Conservation (phyloP, 495 filamentous ascomycete species). For the Neurospora sublineolata region DNA sequence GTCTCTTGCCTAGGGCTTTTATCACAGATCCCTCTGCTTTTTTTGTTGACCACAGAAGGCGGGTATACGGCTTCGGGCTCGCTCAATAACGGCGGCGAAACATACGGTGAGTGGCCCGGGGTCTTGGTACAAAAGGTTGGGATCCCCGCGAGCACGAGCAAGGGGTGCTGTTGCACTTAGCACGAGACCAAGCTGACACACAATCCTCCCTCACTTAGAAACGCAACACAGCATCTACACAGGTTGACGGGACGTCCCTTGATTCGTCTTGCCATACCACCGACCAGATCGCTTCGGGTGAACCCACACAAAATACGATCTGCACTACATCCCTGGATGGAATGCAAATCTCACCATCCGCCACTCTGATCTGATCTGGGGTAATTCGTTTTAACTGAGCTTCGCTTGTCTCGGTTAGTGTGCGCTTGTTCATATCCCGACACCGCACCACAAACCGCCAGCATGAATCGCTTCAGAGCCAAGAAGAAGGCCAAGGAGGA, state of each 20-base stretch:
- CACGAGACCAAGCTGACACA: not conserved
- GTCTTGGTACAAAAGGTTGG: not conserved
- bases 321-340: not conserved
- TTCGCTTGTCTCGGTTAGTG: not conserved
- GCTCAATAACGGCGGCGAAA: not conserved
- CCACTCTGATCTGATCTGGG: not conserved
- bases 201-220: not conserved
- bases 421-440: not conserved
- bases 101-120: not conserved
- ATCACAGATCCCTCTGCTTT: not conserved
- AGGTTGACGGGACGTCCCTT: not conserved
- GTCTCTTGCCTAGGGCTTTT: not conserved
- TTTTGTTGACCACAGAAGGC: not conserved
- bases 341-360: not conserved
- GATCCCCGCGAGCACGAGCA: not conserved
- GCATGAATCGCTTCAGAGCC: constrained; percentile 66
- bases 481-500: constrained; percentile 58
- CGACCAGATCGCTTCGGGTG: not conserved
- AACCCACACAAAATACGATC: not conserved
- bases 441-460: constrained; percentile 2
- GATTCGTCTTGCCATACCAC: not conserved
- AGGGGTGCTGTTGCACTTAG: not conserved
- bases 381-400: not conserved
- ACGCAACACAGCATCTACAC: not conserved
- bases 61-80: not conserved